Evolutionary conservation across 2,329 filamentous ascomycete species (phyloP), one percentile per base, ranked within the genome.

Genomic region (Colletotrichum nymphaeae): DNA sequence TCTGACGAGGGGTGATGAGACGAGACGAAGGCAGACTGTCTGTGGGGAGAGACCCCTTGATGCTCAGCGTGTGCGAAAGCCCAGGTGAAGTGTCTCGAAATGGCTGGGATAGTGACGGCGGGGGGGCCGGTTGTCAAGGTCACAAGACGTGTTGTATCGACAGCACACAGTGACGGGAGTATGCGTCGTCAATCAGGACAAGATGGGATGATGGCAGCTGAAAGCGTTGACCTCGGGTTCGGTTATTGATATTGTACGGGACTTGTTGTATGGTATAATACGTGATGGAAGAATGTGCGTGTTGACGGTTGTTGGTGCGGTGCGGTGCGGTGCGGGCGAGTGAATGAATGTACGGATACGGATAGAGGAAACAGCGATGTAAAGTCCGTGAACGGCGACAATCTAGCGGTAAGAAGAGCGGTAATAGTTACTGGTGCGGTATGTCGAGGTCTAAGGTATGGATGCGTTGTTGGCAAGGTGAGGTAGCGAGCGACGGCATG

Each of bases 1-100:
- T 19, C 26, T 26, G 66, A 42, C 37, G 67, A 71, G 26, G 63
- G 60, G 66, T 56, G 56, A 73, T 73, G 71, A 73, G 71, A 70
- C 70, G 70, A 73, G 70, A 73, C 71, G 67, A 71, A 73, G 67
- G 62, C 67, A 66, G 49, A 57, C 22, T 49, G 71, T 73, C 67
- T 70, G 71, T 73, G 71, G 71, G 67, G 59, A 66, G 32, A 37
- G 32, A 53, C 70, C 69, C 70, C 71, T 73, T 73, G 71, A 73
- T 64, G 71, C 71, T 63, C 56, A 71, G 62, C 32, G 67, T 71
- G 71, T 69, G 60, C 42, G 67, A 73, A 73, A 69, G 42, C 46
- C 53, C 53, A 57, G 71, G 56, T 66, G 32, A 30, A 57, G 22
- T 66, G 67, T 73, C 67, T 73, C 67, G 71, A 73, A 56, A 71